Evolutionary conservation across 306 rosid genomes (phyloP).

Genomic region (Rosa persica): DNA sequence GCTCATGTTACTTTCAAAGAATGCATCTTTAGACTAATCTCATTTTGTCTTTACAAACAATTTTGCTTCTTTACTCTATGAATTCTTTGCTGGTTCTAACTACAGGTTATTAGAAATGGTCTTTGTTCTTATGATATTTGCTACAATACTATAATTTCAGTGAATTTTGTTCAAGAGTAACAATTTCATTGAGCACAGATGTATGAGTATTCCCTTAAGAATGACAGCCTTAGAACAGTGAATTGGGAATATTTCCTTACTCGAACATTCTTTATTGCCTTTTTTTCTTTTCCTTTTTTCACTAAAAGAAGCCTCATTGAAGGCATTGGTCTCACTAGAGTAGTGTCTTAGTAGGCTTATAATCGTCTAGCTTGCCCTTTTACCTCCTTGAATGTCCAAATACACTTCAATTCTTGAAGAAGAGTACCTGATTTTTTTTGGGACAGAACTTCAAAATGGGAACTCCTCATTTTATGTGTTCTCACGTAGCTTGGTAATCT

Average conservation of each 20-base stretch:
- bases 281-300: neutral
- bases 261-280: neutral
- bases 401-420: neutral
- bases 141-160: neutral
- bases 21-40: constrained; percentile 17
- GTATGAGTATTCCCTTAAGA: neutral
- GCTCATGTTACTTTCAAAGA: constrained; percentile 15
- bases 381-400: neutral
- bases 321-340: neutral
- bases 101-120: neutral
- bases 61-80: neutral
- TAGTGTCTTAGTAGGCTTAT: neutral
- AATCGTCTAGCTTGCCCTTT: neutral
- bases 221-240: neutral
- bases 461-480: neutral
- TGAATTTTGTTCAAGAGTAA: neutral
- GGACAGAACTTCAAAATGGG: neutral
- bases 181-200: neutral
- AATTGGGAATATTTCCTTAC: neutral
- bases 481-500: neutral
- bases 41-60: neutral
- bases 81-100: neutral
- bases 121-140: neutral
- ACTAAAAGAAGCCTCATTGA: neutral
- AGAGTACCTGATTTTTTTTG: neutral